Evolutionary conservation across 2,329 filamentous ascomycete genomes (phyloP), one percentile per base, ranked within the genome.

Genomic region (Hypoxylon sp.): DNA sequence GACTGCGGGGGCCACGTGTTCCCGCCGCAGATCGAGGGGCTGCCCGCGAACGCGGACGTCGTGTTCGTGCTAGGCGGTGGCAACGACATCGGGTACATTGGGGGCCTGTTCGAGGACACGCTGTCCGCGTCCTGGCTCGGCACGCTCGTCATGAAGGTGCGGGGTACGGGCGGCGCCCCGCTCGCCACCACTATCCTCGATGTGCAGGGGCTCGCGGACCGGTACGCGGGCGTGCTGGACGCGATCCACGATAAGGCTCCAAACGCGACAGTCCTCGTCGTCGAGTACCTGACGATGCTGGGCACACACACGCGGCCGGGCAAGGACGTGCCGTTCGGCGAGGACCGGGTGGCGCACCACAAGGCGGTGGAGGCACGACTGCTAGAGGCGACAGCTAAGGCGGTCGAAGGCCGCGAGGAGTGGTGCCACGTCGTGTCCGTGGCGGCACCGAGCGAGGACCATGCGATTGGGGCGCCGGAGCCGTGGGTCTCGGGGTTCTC

Each of bases 261-360:
- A 7, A 3, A 76, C 67, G 65, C 84, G 76, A 27, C 78, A 75
- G 70, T 84, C 78, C 68, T 86, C 75, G 71, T 85, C 77, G 73
- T 82, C 46, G 80, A 81, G 66, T 78, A 79, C 54, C 73, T 79
- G 66, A 75, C 76, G 24, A 76, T 82, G 37, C 75, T 79, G 15
- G 79, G 77, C 10, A 54, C 68, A 11, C 69, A 78, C 56, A 71
- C 72, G 32, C 67, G 62, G 46, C 66, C 76, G 3, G 68, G 70
- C 2, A 51, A 62, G 29, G 70, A 77, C 63, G 75, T 77, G 47
- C 68, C 73, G 44, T 77, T 79, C 35, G 70, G 65, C 57, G 61
- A 64, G 42, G 75, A 74, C 13, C 71, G 73, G 39, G 65, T 76
- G 1, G 74, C 63, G 13, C 68, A 76, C 46, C 77, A 78, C 59